Percentiles rank a stretch among this genome's conserved stretches.
phyloP scores from a whole-genome alignment of 2,329 filamentous ascomycete genomes.

The Ophiocordyceps robertsii region DNA sequence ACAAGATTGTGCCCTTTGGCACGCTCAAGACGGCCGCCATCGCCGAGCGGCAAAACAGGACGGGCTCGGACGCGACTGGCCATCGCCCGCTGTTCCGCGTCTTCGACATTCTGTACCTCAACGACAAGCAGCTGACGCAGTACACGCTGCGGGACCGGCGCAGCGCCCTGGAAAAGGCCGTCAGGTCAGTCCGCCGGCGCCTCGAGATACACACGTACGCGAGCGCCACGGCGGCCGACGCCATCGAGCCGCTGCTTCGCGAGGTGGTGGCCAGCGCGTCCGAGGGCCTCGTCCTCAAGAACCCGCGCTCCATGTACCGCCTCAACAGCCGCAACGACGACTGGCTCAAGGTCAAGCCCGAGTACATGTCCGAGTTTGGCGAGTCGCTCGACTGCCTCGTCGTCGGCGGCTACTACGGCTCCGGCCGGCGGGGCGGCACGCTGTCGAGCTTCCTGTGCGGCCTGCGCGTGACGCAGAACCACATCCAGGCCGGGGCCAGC shows the following conservation, averaged over 20 bases:
- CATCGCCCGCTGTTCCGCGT: constrained; percentile 65
- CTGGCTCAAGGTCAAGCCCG: constrained; percentile 98
- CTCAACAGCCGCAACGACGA: constrained; percentile 86
- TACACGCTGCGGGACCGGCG: constrained; percentile 76
- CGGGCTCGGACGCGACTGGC: constrained; percentile 34
- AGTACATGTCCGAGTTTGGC: constrained; percentile 95
- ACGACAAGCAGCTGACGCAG: constrained; percentile 63
- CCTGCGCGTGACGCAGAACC: constrained; percentile 58
- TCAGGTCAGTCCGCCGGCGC: constrained; percentile 58
- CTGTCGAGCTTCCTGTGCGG: constrained; percentile 87
- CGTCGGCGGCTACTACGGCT: constrained; percentile 86
- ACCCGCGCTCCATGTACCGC: constrained; percentile 73
- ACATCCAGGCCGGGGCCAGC: constrained; percentile 43
- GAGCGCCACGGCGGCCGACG: constrained; percentile 50
- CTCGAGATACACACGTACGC: constrained; percentile 71
- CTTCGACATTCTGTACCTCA: constrained; percentile 86
- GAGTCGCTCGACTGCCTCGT: constrained; percentile 84
- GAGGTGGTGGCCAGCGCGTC: constrained; percentile 76
- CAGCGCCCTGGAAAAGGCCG: constrained; percentile 56
- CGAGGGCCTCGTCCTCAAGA: constrained; percentile 88
- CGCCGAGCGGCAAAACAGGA: constrained; percentile 52
- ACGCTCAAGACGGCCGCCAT: constrained; percentile 86
- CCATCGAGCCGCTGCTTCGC: constrained; percentile 68
- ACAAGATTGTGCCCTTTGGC: constrained; percentile 80
- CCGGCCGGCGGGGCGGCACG: constrained; percentile 67